A percentile compares a stretch with the other conserved stretches of the same genome.
Conservation (phyloP, 148 eudicot genomes). For the Rheum nobile region DNA sequence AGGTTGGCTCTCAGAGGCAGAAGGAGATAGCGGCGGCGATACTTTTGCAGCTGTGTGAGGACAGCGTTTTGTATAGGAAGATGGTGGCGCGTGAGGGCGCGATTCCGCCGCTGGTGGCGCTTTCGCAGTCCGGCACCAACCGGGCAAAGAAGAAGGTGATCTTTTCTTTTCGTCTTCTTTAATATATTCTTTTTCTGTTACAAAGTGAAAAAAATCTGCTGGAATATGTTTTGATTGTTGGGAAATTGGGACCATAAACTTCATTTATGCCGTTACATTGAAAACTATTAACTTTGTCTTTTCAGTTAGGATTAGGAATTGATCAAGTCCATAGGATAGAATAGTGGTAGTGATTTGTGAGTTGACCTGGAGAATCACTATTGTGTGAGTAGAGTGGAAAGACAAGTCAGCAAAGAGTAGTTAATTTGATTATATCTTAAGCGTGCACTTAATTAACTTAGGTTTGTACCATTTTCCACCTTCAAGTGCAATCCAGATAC, state of each 20-base stretch:
- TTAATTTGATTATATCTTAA: not conserved
- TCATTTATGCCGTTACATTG: not conserved
- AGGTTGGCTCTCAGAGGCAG: conserved; percentile 67
- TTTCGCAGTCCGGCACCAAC: conserved; percentile 74
- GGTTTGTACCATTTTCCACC: not conserved
- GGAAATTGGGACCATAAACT: not conserved
- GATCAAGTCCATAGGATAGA: not conserved
- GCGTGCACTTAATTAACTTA: not conserved
- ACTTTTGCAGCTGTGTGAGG: conserved; percentile 57
- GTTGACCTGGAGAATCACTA: conserved; percentile 4
- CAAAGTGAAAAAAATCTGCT: not conserved
- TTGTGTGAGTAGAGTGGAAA: not conserved
- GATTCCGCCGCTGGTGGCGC: conserved; percentile 75
- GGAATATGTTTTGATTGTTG: not conserved
- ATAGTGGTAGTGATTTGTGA: conserved; percentile 3
- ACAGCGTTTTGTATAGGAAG: conserved; percentile 45
- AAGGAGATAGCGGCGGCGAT: conserved; percentile 77
- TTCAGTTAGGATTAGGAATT: not conserved
- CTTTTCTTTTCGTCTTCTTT: not conserved
- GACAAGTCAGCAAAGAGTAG: not conserved
- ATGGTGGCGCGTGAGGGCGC: conserved; percentile 97
- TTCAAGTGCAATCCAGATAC: no score
- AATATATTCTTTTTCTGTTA: not conserved
- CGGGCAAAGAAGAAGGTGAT: conserved; percentile 79
- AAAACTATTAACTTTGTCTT: not conserved